A percentile compares a stretch with the other conserved stretches of the same genome.
Conservation (phyloP, 495 filamentous ascomycete genomes). For the Daldinia decipiens region DNA sequence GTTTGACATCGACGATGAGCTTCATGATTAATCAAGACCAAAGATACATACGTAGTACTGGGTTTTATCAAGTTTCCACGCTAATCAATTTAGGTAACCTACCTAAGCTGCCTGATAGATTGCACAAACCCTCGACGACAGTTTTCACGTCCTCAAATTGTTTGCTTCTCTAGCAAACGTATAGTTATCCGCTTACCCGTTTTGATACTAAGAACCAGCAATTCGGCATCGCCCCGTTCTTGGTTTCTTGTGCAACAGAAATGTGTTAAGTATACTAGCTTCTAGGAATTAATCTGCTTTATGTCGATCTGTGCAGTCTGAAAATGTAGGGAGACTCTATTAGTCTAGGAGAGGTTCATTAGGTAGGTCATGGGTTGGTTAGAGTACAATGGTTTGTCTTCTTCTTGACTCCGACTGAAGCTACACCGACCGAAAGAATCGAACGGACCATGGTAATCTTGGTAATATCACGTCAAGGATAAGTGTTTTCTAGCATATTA, state of each 20-base stretch:
- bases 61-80: background rate
- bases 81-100: background rate
- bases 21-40: background rate
- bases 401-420: background rate
- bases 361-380: background rate
- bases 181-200: background rate
- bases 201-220: background rate
- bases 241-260: background rate
- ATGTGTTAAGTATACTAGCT: background rate
- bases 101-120: background rate
- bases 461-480: background rate
- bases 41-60: background rate
- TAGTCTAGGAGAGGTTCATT: background rate
- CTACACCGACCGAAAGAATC: background rate
- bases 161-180: conserved; percentile 2
- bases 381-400: too few relatives aligned
- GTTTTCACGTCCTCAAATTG: background rate
- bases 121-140: background rate
- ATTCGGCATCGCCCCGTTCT: background rate
- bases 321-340: background rate
- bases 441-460: background rate
- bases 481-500: background rate
- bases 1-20: background rate
- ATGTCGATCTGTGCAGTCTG: background rate
- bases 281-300: background rate